phyloP scores from a whole-genome alignment of 1,284 basidiomycete species.

The Clitocybe nebularis region DNA sequence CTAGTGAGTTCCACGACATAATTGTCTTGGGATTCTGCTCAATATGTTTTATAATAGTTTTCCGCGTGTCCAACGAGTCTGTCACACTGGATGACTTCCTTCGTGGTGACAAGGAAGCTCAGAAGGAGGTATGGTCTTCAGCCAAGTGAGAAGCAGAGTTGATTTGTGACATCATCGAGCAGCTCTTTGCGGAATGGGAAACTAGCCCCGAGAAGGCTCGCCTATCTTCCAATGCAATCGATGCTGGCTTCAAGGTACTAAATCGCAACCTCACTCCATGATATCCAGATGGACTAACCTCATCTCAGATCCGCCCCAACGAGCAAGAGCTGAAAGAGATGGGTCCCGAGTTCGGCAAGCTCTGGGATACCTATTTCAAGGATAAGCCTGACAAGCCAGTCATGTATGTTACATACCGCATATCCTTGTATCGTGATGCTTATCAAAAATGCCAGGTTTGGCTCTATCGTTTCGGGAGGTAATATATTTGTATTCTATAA shows the following conservation, averaged over 20 bases:
- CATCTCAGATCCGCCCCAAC: slow-evolving; percentile 55
- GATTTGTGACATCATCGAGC: slow-evolving; percentile 1
- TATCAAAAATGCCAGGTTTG: slow-evolving; percentile 39
- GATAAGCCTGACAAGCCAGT: slow-evolving; percentile 76
- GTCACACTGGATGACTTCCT: slow-evolving; percentile 65
- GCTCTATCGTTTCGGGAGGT: slow-evolving; percentile 60
- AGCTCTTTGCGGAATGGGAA: slow-evolving; percentile 68
- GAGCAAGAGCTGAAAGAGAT: slow-evolving; percentile 68
- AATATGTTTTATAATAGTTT: slow-evolving; percentile 36
- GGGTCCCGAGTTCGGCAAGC: slow-evolving; percentile 69
- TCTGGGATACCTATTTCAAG: slow-evolving; percentile 69
- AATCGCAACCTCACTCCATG: too few species aligned
- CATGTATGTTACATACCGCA: slow-evolving; percentile 37
- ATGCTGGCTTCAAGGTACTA: slow-evolving; percentile 68
- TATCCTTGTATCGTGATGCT: neutral
- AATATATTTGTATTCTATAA: slow-evolving; percentile 5
- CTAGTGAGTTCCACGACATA: slow-evolving; percentile 34
- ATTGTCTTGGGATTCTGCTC: neutral
- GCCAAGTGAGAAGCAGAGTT: too few species aligned
- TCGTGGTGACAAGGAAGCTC: slow-evolving; percentile 57
- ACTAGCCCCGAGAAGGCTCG: slow-evolving; percentile 64
- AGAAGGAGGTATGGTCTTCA: slow-evolving; percentile 44
- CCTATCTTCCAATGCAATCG: slow-evolving; percentile 65
- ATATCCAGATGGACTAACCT: too few species aligned
- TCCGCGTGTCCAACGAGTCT: slow-evolving; percentile 63